Conservation (phyloP, 2,329 filamentous ascomycete species). For the Kalmusia sp. region DNA sequence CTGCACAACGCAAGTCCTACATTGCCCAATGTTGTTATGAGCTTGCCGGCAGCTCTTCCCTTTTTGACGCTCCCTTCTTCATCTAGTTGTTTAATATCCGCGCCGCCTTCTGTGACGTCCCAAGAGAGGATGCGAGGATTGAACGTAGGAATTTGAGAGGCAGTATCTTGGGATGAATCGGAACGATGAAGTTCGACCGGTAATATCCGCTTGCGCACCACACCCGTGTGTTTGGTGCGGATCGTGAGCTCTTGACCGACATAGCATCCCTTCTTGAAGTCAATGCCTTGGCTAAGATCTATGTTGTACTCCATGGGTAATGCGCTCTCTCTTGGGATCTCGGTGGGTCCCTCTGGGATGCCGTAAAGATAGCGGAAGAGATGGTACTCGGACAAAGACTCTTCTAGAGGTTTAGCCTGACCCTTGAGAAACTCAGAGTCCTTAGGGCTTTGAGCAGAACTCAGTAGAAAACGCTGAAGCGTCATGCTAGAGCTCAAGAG, state of each 20-base stretch:
- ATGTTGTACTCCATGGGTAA: constrained; percentile 90
- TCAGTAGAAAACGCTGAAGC: constrained; percentile 23
- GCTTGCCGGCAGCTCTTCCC: constrained; percentile 80
- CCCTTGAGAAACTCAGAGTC: too few relatives aligned
- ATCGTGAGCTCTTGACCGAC: constrained; percentile 97
- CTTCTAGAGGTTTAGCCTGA: too few relatives aligned
- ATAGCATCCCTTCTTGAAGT: constrained; percentile 97
- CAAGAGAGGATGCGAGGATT: constrained; percentile 48
- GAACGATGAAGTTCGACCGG: constrained; percentile 74
- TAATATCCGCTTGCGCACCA: constrained; percentile 88
- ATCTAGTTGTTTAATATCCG: constrained; percentile 62
- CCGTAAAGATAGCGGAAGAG: constrained; percentile 80
- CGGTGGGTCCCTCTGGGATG: constrained; percentile 82
- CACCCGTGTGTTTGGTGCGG: constrained; percentile 90
- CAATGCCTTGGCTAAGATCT: constrained; percentile 83
- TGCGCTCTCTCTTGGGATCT: constrained; percentile 74
- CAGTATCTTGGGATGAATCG: constrained; percentile 3
- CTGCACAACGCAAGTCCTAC: constrained; percentile 86
- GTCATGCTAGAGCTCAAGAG: constrained; percentile 12
- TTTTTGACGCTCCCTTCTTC: constrained; percentile 47
- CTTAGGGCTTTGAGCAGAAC: too few relatives aligned
- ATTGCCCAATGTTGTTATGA: constrained; percentile 80
- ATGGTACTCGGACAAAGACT: too few relatives aligned
- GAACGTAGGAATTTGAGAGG: constrained; percentile 6
- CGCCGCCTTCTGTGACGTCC: constrained; percentile 50